Percentiles rank a stretch among this genome's conserved stretches.
Conservation (phyloP, 202 grass and related monocot species). For the Brachypodium distachyon region DNA sequence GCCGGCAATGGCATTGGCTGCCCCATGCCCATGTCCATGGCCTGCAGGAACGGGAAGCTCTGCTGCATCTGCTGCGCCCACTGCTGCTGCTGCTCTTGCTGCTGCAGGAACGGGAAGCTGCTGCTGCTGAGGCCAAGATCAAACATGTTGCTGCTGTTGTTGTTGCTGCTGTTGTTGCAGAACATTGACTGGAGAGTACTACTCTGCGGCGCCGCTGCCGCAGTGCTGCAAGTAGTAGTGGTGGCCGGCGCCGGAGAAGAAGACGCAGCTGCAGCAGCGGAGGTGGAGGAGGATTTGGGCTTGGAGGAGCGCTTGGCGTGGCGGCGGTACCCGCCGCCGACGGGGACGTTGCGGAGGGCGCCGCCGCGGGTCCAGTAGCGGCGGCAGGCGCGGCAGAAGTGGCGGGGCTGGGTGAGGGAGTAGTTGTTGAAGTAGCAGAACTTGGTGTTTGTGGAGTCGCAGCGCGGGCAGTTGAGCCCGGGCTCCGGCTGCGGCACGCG, state of each 20-base stretch:
- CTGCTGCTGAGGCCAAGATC: too few species aligned
- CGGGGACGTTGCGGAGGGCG: slow-evolving; percentile 34
- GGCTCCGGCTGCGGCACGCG: slow-evolving; percentile 34
- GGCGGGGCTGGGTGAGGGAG: slow-evolving; percentile 47
- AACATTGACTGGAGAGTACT: neutral
- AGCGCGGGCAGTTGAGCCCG: slow-evolving; percentile 47
- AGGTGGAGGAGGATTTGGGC: neutral
- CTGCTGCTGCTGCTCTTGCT: neutral
- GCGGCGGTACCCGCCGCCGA: slow-evolving; percentile 27
- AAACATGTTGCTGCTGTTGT: neutral
- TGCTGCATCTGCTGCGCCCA: neutral
- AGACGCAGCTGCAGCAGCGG: neutral
- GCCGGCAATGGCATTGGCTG: neutral
- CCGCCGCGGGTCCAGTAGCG: slow-evolving; percentile 76
- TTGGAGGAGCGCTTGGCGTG: slow-evolving; percentile 21
- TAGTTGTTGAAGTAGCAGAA: slow-evolving; percentile 99
- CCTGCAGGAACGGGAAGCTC: slow-evolving; percentile 8
- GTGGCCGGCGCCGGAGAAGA: neutral
- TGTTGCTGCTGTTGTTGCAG: neutral
- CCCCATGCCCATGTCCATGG: too few species aligned
- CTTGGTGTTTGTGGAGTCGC: slow-evolving; percentile 52
- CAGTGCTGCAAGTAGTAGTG: neutral
- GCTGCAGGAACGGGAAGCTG: neutral
- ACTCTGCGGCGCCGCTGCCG: neutral
- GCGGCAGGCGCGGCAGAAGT: slow-evolving; percentile 72